Evolutionary conservation across 768 basidiomycete species (phyloP), one percentile per base, ranked within the genome.

Genomic region (Lactifluus rugatus): DNA sequence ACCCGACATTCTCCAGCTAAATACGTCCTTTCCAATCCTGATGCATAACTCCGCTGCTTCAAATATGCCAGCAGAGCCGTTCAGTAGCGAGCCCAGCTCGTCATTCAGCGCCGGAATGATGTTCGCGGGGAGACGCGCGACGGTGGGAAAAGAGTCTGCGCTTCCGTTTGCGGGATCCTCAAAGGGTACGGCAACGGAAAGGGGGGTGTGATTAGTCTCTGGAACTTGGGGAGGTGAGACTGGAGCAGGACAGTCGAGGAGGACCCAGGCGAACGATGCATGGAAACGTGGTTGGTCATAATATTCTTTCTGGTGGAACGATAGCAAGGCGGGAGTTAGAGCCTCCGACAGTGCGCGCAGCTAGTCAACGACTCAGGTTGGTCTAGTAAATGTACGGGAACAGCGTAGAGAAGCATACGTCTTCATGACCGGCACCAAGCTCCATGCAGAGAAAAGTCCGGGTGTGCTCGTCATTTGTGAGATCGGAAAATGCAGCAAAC

Each of bases 181-280:
- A 4, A 28, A 36, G 2, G 36, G 26, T 2, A 48, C 36, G 3
- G 21, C 5, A 25, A 23, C 16, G 28, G 28, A 2, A 41, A 19
- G 13, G 11, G 25, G 2, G 41, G 32, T 0, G 8, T 26, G 2
- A 34, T 17, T 31, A 21, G 37, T 19, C 5, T 52, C 31, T 23
- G 26, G 9, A 13, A 14, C 5, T 37, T 47, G n/a, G 6, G 42
- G 7, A 5, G 3, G 39, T 19, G 41, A 36, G 34, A 23, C 25
- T 3, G 41, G 57, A 45, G 55, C 10, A 3, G 51, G 53, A 19
- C 61, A 60, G 34, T 80, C 75, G 50, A 91, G 78, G 45, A 92
- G 75, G 14, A 84, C 82, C 93, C 94, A 96, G 10, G 84, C 91
- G 54, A 96, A 82, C 2, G 92, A 94, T 13, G 87, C 79, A 67